phyloP scores from a whole-genome alignment of 495 filamentous ascomycete species.

The Daldinia caldariorum region DNA sequence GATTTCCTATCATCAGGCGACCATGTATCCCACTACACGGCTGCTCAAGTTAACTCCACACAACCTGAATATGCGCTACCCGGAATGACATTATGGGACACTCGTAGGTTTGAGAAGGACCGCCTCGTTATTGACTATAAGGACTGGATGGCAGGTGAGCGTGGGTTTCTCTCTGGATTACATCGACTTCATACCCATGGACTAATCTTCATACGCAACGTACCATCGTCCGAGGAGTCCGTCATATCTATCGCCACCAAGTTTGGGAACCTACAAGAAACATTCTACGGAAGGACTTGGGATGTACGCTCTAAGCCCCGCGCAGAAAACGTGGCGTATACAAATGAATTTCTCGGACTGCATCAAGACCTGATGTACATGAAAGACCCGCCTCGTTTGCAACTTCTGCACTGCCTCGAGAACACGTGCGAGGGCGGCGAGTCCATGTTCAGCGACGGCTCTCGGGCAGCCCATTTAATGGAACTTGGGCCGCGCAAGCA shows the following conservation, averaged over 20 bases:
- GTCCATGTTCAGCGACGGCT: conserved; percentile 81
- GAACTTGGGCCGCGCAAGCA: conserved; percentile 34
- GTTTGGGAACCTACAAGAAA: conserved; percentile 79
- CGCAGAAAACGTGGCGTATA: conserved; percentile 93
- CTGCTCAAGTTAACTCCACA: not conserved
- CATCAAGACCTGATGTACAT: conserved; percentile 97
- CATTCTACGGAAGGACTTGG: conserved; percentile 91
- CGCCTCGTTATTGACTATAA: conserved; percentile 65
- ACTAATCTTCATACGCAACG: conserved; percentile 74
- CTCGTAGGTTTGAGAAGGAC: conserved; percentile 31
- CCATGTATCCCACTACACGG: conserved; percentile 31
- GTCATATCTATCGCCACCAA: conserved; percentile 73
- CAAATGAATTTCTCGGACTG: conserved; percentile 76
- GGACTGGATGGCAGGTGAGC: conserved; percentile 70
- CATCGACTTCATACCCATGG: conserved; percentile 66
- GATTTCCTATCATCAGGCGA: conserved; percentile 36
- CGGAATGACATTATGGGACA: conserved; percentile 51
- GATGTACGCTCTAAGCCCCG: conserved; percentile 80
- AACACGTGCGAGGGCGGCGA: conserved; percentile 80
- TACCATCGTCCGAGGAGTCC: conserved; percentile 70
- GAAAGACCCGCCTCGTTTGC: conserved; percentile 76
- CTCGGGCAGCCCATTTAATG: conserved; percentile 66
- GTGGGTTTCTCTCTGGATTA: conserved; percentile 63
- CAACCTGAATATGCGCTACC: not conserved
- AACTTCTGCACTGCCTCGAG: conserved; percentile 86